Evolutionary conservation across 371 early-diverging fungal species (phyloP), one percentile per base, ranked within the genome.

Genomic region (Mucor racemosus): DNA sequence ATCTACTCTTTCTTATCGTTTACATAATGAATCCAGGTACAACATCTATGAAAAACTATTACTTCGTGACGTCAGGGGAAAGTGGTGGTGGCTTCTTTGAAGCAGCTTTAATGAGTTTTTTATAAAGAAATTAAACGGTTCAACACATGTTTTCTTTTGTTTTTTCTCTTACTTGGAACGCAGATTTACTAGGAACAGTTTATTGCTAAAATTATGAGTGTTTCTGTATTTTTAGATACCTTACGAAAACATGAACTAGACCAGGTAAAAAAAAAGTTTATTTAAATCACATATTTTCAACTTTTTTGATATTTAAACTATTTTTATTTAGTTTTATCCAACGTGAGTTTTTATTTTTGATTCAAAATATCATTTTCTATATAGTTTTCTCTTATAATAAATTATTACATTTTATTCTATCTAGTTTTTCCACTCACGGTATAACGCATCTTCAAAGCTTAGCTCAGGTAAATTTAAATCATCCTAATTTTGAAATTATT

Each of bases 391-490:
- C 33, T 11, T 53, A 19, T 42, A 15, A 7, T 42, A 8, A 7
- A 41, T 10, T 34, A 34, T 44, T 15, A 50, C 35, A 38, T 57
- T 34, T 38, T 31, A 15, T 15, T 50, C 15, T 26, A 33, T 56
- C 0, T 71, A 86, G 87, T 33, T 88, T 88, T 71, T 77, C 84
- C 34, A 83, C 76, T 31, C 77, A 85, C 65, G 89, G 89, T 31
- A 86, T 88, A 66, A 88, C 86, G 7, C 84, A 85, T 61, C 76
- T 88, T 17, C 82, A 87, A 58, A 76, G 81, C 55, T 74, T 88
- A 53, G 77, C 79, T 36, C 84, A 85, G 79, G 88, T 86, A 85
- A 26, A 26, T 26, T 3, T 26, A 26, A 26, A 46, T 46, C 17
- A 46, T 9, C 4, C 46, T 54, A 55, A 17, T 34, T 36, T 21